Conservation (phyloP, 2,329 filamentous ascomycete species). For the Cercospora sojina region DNA sequence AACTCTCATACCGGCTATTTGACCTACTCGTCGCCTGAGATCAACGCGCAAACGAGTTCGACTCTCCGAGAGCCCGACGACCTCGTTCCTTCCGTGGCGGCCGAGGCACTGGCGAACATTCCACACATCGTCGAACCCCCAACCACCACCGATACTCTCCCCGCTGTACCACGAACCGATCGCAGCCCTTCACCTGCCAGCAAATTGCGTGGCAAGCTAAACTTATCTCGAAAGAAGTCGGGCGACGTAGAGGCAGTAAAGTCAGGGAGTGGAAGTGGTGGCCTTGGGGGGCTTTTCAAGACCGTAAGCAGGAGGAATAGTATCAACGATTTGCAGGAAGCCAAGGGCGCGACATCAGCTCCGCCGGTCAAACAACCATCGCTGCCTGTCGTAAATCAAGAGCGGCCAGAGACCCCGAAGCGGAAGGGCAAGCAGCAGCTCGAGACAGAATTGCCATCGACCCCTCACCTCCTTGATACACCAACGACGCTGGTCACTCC, state of each 20-base stretch:
- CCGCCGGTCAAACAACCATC: constrained; percentile 1
- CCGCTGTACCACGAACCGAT: constrained; percentile 40
- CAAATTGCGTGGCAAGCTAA: constrained; percentile 71
- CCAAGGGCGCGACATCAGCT: not conserved
- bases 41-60: constrained; percentile 33
- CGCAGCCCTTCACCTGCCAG: constrained; percentile 68
- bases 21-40: constrained; percentile 51
- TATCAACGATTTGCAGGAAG: constrained; percentile 35
- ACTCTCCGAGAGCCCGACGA: constrained; percentile 30
- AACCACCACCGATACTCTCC: constrained; percentile 22
- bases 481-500: constrained; percentile 63
- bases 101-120: constrained; percentile 38
- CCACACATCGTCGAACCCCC: constrained; percentile 35
- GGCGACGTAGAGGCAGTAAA: constrained; percentile 41
- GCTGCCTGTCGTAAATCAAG: constrained; percentile 14
- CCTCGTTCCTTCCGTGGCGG: constrained; percentile 21
- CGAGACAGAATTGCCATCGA: constrained; percentile 38
- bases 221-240: constrained; percentile 51
- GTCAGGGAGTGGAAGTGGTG: constrained; percentile 45
- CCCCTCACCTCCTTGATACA: constrained; percentile 44
- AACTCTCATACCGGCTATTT: constrained; percentile 51
- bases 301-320: constrained; percentile 40
- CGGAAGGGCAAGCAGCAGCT: constrained; percentile 31
- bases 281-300: constrained; percentile 47
- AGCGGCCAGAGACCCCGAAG: constrained; percentile 29